Evolutionary conservation across 768 basidiomycete genomes (phyloP).

Genomic region (Albatrellus ellisii): DNA sequence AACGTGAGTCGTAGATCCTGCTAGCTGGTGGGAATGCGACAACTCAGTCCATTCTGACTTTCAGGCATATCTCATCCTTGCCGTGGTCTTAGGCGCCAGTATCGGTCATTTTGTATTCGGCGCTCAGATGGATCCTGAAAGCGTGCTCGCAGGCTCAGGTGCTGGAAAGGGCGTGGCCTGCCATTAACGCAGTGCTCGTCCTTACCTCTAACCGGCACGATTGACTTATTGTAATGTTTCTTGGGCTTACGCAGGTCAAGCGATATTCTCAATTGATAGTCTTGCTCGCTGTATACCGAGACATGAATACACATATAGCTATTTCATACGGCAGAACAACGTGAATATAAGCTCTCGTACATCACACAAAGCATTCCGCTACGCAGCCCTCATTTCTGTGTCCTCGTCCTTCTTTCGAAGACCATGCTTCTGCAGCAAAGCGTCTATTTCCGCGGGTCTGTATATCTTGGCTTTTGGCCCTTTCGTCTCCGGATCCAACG

Average conservation of each 20-base stretch:
- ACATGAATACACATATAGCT: not conserved
- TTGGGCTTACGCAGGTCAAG: not conserved
- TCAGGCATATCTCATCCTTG: constrained; percentile 76
- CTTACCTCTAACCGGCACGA: too few relatives aligned
- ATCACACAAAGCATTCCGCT: constrained; percentile 8
- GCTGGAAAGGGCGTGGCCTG: constrained; percentile 63
- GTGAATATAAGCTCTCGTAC: not conserved
- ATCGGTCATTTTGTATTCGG: constrained; percentile 75
- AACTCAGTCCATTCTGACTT: not conserved
- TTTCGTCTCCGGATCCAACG: constrained; percentile 64
- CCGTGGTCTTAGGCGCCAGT: constrained; percentile 73
- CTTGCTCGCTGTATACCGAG: too few relatives aligned
- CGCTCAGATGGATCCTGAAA: constrained; percentile 46
- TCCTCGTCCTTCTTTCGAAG: constrained; percentile 84
- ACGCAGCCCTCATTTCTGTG: constrained; percentile 55
- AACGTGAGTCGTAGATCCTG: constrained; percentile 41
- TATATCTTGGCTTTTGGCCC: constrained; percentile 87
- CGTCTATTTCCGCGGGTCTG: constrained; percentile 79
- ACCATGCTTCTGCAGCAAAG: constrained; percentile 62
- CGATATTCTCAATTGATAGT: too few relatives aligned
- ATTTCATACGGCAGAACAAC: too few relatives aligned
- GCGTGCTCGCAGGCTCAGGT: constrained; percentile 30
- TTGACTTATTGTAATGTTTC: not conserved
- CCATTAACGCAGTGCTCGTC: constrained; percentile 46
- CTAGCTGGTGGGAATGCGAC: not conserved